Evolutionary conservation across 2,329 filamentous ascomycete genomes (phyloP), one percentile per base, ranked within the genome.

Genomic region (Alternaria gansuensis): DNA sequence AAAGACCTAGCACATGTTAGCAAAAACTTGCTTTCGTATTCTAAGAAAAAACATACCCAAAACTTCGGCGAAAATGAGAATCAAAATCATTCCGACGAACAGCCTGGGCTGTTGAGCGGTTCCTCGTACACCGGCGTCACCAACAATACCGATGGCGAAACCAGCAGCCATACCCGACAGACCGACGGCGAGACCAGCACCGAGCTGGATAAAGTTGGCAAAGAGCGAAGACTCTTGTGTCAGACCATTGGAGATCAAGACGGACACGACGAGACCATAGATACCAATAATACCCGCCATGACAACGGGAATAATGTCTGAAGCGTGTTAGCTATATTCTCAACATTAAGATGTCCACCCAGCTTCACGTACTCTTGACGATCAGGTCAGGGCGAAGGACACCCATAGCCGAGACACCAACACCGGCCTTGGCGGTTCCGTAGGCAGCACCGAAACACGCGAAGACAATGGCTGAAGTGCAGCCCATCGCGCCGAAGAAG

Each of bases 281-380:
- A 99, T 98, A 90, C 92, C 95, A 83, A 99, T 98, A 82, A 99
- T 99, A 98, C 95, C 95, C 86, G 95, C 95, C 95, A 99, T 99
- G 89, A 99, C 97, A 82, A 98, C 95, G 79, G 95, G 95, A 68
- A 98, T 94, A 81, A 98, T 97, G 87, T 97, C 94, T 98, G 70
- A 9, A 11, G 31, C 34, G 41, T 65, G 51, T 71, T 55, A 75
- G 62, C 44, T 29, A 7, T 28, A 2, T 50, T 10, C 24, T 33
- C 2, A 13, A 24, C 21, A 5, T 48, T 23, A 17, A 13, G 10
- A 7, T 4, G 21, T 23, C 17, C 9, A 2, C 10, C 11, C 23
- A 28, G 28, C 28, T 36, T 24, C 28, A 49, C 93, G 77, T 90
- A 98, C 95, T 98, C 90, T 97, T 98, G 81, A 99, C 94, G 80